Conservation (phyloP, 2,329 filamentous ascomycete species). For the Camillea tinctor region DNA sequence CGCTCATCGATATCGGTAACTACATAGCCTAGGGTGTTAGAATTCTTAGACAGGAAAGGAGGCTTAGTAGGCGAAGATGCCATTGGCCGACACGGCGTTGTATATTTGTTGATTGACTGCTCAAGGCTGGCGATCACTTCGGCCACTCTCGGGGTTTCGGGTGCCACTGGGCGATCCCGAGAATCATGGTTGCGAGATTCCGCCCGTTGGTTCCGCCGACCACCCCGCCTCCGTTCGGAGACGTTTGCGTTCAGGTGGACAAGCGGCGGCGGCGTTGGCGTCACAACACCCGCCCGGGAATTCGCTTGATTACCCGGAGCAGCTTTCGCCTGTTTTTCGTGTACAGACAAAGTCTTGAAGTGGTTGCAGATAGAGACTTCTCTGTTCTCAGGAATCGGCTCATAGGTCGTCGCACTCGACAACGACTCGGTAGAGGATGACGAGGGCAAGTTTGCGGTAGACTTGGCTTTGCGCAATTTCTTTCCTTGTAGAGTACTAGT, state of each 20-base stretch:
- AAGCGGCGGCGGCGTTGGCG: conserved; percentile 21
- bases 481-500: conserved; percentile 8
- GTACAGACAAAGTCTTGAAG: conserved; percentile 41
- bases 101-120: conserved; percentile 31
- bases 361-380: conserved; percentile 43
- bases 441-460: conserved; percentile 20
- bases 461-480: conserved; percentile 27
- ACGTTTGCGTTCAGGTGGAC: conserved; percentile 24
- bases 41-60: conserved; percentile 67
- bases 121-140: conserved; percentile 31
- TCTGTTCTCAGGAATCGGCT: conserved; percentile 30
- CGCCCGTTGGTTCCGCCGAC: conserved; percentile 6
- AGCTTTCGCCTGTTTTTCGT: conserved; percentile 29
- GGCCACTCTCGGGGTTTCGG: conserved; percentile 34
- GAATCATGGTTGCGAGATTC: conserved; percentile 4
- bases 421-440: neutral
- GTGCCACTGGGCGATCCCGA: conserved; percentile 26
- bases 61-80: conserved; percentile 45
- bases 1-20: conserved; percentile 78
- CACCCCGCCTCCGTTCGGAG: conserved; percentile 25
- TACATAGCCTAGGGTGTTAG: conserved; percentile 65
- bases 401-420: conserved; percentile 9
- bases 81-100: conserved; percentile 36
- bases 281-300: conserved; percentile 25
- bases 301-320: conserved; percentile 47